phyloP scores from a whole-genome alignment of 1,139 yeast species.

The Candida sojae region DNA sequence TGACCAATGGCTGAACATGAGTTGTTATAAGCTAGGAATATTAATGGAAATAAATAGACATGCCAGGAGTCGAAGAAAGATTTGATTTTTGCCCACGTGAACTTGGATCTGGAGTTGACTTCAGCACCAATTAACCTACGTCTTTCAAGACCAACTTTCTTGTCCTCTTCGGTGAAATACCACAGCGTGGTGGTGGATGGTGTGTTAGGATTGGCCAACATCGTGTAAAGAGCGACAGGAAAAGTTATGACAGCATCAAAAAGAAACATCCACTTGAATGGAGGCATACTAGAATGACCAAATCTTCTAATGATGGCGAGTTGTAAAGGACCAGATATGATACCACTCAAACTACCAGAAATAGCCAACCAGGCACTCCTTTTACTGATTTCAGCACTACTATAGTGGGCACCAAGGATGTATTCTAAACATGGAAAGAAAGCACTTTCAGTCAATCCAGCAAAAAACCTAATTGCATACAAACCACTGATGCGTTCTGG shows the following conservation, averaged over 20 bases:
- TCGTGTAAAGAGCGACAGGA: constrained; percentile 37
- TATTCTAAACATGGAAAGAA: constrained; percentile 60
- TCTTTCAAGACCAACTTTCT: constrained; percentile 38
- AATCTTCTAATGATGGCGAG: constrained; percentile 32
- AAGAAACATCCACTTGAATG: constrained; percentile 43
- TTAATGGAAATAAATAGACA: constrained; percentile 45
- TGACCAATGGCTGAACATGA: constrained; percentile 42
- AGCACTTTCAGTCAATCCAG: constrained; percentile 61
- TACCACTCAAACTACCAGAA: constrained; percentile 28
- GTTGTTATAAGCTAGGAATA: constrained; percentile 54
- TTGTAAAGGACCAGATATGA: constrained; percentile 40
- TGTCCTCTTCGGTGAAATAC: constrained; percentile 36
- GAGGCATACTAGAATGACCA: constrained; percentile 27
- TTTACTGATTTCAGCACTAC: constrained; percentile 27
- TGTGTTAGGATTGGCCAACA: constrained; percentile 39
- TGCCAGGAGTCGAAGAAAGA: constrained; percentile 52
- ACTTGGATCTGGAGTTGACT: constrained; percentile 43
- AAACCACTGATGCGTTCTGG: constrained; percentile 41
- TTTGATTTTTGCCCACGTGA: constrained; percentile 41
- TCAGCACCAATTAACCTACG: constrained; percentile 49
- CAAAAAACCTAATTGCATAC: constrained; percentile 57
- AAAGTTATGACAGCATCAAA: constrained; percentile 40
- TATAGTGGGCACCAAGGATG: constrained; percentile 45
- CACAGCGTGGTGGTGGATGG: constrained; percentile 41
- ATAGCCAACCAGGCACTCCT: constrained; percentile 51